Percentiles rank a stretch among this genome's conserved stretches.
Conservation (phyloP, 2,329 filamentous ascomycete genomes). For the Xylaria polymorpha region DNA sequence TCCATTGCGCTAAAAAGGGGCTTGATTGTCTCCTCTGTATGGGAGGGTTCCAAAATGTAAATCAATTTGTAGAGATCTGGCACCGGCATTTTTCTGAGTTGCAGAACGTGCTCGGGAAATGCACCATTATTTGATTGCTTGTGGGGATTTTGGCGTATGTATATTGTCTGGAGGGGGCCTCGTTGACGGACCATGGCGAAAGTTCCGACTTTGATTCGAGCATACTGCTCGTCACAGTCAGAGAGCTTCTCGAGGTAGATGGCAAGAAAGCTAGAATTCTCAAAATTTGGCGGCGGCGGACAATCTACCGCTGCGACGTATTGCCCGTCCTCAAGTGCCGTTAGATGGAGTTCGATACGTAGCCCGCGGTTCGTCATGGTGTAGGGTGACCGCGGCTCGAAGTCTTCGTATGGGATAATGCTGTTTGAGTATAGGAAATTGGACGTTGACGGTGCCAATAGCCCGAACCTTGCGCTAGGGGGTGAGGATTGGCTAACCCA, state of each 20-base stretch:
- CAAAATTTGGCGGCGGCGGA: conserved; percentile 48
- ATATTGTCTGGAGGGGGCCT: conserved; percentile 44
- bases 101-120: conserved; percentile 32
- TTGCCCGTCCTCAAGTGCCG: conserved; percentile 30
- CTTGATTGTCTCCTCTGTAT: background rate
- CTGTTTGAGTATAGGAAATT: conserved; percentile 54
- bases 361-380: conserved; percentile 47
- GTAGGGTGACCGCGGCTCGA: conserved; percentile 46
- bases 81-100: background rate
- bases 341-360: conserved; percentile 44
- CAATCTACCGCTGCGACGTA: conserved; percentile 51
- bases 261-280: conserved; percentile 47
- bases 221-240: conserved; percentile 43
- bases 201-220: conserved; percentile 41
- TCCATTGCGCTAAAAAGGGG: background rate
- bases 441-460: conserved; percentile 60
- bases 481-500: conserved; percentile 30
- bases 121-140: conserved; percentile 35
- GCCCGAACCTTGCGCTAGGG: conserved; percentile 46
- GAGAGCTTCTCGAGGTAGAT: conserved; percentile 49
- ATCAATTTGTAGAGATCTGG: background rate
- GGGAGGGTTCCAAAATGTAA: background rate
- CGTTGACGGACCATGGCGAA: conserved; percentile 40
- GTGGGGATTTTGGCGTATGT: conserved; percentile 46
- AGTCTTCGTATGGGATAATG: conserved; percentile 50